These are phyloP conservation scores for Botrytis elliptica DNA, from an alignment of 2,329 filamentous ascomycete species.

Conservation along the genomic window DNA sequence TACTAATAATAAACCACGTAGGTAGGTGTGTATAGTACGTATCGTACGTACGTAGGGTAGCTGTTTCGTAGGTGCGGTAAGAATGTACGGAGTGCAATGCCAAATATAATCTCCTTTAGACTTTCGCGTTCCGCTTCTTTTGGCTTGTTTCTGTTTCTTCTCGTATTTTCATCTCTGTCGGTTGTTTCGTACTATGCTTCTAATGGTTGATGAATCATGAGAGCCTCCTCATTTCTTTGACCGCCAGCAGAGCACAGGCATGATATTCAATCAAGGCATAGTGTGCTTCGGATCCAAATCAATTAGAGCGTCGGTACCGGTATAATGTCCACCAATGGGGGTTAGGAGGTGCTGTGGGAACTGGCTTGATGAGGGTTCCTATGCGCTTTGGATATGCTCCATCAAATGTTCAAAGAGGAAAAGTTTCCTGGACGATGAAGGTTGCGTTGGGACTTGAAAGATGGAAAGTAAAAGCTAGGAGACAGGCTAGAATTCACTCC, in stretches of 20 bases:
- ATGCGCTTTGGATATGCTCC: conserved; percentile 12
- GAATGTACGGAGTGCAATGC: neutral
- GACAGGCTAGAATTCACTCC: conserved; percentile 6
- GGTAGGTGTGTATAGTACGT: neutral
- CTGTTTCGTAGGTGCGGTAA: neutral
- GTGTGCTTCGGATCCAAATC: conserved; percentile 16
- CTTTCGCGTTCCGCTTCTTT: conserved; percentile 15
- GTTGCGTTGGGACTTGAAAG: neutral
- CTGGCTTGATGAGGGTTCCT: conserved; percentile 11
- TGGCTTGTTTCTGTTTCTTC: neutral
- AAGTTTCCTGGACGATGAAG: conserved; percentile 16
- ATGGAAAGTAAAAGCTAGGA: neutral
- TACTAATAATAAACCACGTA: neutral
- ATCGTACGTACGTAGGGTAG: neutral
- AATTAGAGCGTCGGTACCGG: conserved; percentile 9
- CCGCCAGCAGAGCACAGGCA: conserved; percentile 21
- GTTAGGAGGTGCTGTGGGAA: conserved; percentile 3
- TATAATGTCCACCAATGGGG: conserved; percentile 17
- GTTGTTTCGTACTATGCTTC: conserved; percentile 18
- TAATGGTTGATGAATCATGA: conserved; percentile 15
- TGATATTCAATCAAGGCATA: conserved; percentile 18
- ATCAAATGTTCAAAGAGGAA: conserved; percentile 15
- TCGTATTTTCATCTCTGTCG: conserved; percentile 18
- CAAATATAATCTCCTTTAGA: conserved; percentile 2
- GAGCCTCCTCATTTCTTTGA: conserved; percentile 21